Evolutionary conservation across 805 yeast species (phyloP).

Genomic region (Cyberlindnera amylophila): DNA sequence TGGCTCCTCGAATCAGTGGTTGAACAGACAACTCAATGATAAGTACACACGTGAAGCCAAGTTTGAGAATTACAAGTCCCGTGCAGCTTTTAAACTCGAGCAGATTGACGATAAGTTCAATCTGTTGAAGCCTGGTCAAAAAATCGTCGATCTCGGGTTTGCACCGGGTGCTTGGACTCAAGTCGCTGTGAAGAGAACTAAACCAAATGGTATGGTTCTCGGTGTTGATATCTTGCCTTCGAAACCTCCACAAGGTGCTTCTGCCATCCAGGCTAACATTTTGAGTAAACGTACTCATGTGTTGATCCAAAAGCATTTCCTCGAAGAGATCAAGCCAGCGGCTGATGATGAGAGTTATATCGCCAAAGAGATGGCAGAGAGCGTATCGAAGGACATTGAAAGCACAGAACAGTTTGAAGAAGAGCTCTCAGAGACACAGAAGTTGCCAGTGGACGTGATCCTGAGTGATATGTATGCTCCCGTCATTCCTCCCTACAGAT

Average conservation of each 20-base stretch:
- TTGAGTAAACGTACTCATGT: constrained; percentile 61
- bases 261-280: constrained; percentile 85
- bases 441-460: constrained; percentile 55
- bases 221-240: constrained; percentile 83
- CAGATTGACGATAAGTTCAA: constrained; percentile 67
- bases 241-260: constrained; percentile 76
- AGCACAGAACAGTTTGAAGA: constrained; percentile 10
- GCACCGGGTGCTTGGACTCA: constrained; percentile 97
- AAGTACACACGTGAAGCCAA: constrained; percentile 64
- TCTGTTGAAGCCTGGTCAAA: constrained; percentile 51
- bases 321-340: constrained; percentile 4
- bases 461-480: constrained; percentile 84
- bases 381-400: constrained; percentile 9
- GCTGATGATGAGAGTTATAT: constrained; percentile 26
- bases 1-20: constrained; percentile 67
- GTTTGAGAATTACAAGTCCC: constrained; percentile 57
- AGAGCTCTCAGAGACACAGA: constrained; percentile 4
- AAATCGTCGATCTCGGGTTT: constrained; percentile 83
- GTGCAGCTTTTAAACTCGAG: constrained; percentile 87
- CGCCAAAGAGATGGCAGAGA: constrained; percentile 27
- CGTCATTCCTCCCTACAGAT: constrained; percentile 46
- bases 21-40: constrained; percentile 66
- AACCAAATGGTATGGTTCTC: constrained; percentile 51
- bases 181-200: constrained; percentile 58
- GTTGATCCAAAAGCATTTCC: constrained; percentile 48